A percentile compares a stretch with the other conserved stretches of the same genome.
These are phyloP conservation scores for Podochytrium sp. DNA, from an alignment of 192 early-diverging fungal genomes.

Conservation along the genomic window DNA sequence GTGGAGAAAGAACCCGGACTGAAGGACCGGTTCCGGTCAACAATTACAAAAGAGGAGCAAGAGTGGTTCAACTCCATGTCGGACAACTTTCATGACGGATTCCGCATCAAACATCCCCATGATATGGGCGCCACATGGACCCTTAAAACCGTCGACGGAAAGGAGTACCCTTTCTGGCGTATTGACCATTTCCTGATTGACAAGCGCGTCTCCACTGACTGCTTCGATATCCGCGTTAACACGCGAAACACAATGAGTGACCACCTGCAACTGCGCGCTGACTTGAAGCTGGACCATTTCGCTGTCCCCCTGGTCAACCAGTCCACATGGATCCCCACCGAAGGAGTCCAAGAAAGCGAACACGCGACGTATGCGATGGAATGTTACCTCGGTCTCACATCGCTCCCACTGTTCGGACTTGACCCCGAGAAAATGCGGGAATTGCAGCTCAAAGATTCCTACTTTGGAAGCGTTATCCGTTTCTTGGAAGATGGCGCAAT, in stretches of 20 bases:
- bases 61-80: not conserved
- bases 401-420: not conserved
- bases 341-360: no score
- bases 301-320: not conserved
- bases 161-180: not conserved
- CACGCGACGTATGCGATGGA: not conserved
- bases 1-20: not conserved
- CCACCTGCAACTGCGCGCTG: not conserved
- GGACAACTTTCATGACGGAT: not conserved
- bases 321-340: not conserved
- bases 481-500: not conserved
- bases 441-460: not conserved
- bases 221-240: not conserved
- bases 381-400: not conserved
- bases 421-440: not conserved
- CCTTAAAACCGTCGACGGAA: no score
- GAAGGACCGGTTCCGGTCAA: not conserved
- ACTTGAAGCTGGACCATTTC: not conserved
- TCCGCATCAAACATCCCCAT: not conserved
- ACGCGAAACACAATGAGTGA: not conserved
- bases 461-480: not conserved
- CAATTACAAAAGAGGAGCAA: no score
- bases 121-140: not conserved
- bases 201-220: not conserved
- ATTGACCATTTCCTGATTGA: slow-evolving; percentile 2